phyloP scores from a whole-genome alignment of 2,329 filamentous ascomycete genomes.

The Penicillium sp. region DNA sequence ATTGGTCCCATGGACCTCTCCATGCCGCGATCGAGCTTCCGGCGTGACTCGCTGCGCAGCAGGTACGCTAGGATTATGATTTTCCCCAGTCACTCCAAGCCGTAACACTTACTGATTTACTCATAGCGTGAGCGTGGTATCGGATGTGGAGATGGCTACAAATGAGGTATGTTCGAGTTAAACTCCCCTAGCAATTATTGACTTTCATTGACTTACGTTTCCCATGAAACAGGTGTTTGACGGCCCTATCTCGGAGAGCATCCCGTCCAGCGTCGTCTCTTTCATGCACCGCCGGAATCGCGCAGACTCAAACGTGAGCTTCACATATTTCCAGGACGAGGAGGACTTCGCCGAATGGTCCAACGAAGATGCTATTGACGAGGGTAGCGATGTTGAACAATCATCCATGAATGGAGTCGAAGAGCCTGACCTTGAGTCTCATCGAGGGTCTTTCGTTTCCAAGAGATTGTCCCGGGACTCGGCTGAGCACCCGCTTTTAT shows the following conservation, averaged over 20 bases:
- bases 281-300: slow-evolving; percentile 83
- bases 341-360: slow-evolving; percentile 61
- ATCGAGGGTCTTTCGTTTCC: slow-evolving; percentile 35
- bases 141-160: slow-evolving; percentile 98
- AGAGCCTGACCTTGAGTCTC: slow-evolving; percentile 43
- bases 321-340: slow-evolving; percentile 80
- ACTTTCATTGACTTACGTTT: slow-evolving; percentile 3
- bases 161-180: slow-evolving; percentile 69
- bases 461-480: slow-evolving; percentile 48
- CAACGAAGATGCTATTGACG: slow-evolving; percentile 54
- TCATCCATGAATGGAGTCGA: slow-evolving; percentile 44
- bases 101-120: slow-evolving; percentile 22
- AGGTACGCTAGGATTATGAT: slow-evolving; percentile 37
- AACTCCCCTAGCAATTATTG: not conserved
- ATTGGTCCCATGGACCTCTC: slow-evolving; percentile 26
- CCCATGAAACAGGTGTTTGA: slow-evolving; percentile 68
- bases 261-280: slow-evolving; percentile 91
- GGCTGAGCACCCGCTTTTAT: slow-evolving; percentile 65
- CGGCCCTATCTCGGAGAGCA: slow-evolving; percentile 89
- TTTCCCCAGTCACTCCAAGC: not conserved
- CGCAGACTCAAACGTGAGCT: slow-evolving; percentile 84
- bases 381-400: slow-evolving; percentile 50
- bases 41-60: slow-evolving; percentile 46
- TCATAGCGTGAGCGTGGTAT: slow-evolving; percentile 73
- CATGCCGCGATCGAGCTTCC: slow-evolving; percentile 26